Evolutionary conservation across 306 rosid genomes (phyloP).

Genomic region (Dicorynia guianensis): DNA sequence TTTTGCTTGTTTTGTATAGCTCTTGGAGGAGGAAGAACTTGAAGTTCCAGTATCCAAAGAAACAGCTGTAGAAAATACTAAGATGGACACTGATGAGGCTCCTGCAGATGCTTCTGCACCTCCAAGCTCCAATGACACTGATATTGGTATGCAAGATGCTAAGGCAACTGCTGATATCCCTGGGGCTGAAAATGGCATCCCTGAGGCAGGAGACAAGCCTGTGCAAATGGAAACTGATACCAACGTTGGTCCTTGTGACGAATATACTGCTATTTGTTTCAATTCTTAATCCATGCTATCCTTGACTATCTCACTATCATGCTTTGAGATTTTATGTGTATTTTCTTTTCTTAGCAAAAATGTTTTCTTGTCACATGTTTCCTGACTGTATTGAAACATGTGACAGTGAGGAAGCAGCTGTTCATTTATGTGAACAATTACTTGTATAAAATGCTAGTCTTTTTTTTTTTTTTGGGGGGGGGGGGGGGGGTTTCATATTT

Average conservation of each 20-base stretch:
- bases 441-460: background rate
- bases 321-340: background rate
- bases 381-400: background rate
- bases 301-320: background rate
- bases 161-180: constrained; percentile 62
- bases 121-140: constrained; percentile 56
- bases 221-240: constrained; percentile 82
- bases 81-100: constrained; percentile 87
- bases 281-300: background rate
- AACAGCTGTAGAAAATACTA: constrained; percentile 55
- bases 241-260: constrained; percentile 57
- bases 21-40: constrained; percentile 86
- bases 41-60: constrained; percentile 79
- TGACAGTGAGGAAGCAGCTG: background rate
- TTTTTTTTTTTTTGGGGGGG: background rate
- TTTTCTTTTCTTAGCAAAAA: background rate
- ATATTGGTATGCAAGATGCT: constrained; percentile 85
- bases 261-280: background rate
- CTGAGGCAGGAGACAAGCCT: constrained; percentile 80
- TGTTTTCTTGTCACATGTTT: constrained; percentile 6
- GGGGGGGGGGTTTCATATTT: background rate
- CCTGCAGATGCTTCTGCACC: constrained; percentile 55
- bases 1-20: constrained; percentile 53
- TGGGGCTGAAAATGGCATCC: constrained; percentile 64
- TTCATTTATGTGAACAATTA: background rate